These are phyloP conservation scores for Chaetomium globosum DNA, from an alignment of 2,329 filamentous ascomycete species.

Conservation along the genomic window DNA sequence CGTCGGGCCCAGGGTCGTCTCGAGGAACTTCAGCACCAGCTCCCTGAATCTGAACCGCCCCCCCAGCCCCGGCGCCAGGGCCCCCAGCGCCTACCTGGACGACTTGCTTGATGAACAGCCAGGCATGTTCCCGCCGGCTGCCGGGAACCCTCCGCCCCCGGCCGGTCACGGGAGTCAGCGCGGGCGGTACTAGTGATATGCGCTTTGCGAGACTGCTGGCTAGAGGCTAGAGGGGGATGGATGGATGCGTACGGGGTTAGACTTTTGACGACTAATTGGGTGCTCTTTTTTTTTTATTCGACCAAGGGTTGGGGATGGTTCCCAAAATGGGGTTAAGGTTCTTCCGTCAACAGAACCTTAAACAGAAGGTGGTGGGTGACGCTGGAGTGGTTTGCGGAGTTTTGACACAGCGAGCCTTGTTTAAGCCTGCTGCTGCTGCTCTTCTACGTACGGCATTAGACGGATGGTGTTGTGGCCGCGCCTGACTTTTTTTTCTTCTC, in stretches of 20 bases:
- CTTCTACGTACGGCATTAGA: slow-evolving; percentile 17
- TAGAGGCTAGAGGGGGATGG: too few relatives aligned
- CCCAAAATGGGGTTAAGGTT: neutral
- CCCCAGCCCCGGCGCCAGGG: slow-evolving; percentile 61
- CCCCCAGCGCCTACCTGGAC: slow-evolving; percentile 87
- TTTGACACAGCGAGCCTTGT: slow-evolving; percentile 12
- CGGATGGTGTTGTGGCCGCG: slow-evolving; percentile 18
- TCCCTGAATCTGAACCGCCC: slow-evolving; percentile 68
- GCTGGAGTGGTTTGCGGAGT: neutral
- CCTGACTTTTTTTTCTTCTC: slow-evolving; percentile 9
- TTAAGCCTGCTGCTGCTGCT: slow-evolving; percentile 6
- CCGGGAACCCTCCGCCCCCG: slow-evolving; percentile 20
- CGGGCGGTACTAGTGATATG: slow-evolving; percentile 24
- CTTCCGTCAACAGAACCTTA: neutral
- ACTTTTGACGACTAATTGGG: slow-evolving; percentile 10
- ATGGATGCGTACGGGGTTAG: neutral
- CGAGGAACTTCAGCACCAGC: slow-evolving; percentile 60
- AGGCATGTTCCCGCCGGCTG: slow-evolving; percentile 50
- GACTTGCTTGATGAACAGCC: slow-evolving; percentile 81
- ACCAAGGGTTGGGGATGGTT: neutral
- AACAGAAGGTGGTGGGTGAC: neutral
- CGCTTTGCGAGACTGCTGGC: neutral
- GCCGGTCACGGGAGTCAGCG: slow-evolving; percentile 23
- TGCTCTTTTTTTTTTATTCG: neutral
- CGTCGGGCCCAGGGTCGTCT: slow-evolving; percentile 48